Evolutionary conservation across 202 grass and related monocot genomes (phyloP).

Genomic region (Bolboschoenoplectus hybrid): DNA sequence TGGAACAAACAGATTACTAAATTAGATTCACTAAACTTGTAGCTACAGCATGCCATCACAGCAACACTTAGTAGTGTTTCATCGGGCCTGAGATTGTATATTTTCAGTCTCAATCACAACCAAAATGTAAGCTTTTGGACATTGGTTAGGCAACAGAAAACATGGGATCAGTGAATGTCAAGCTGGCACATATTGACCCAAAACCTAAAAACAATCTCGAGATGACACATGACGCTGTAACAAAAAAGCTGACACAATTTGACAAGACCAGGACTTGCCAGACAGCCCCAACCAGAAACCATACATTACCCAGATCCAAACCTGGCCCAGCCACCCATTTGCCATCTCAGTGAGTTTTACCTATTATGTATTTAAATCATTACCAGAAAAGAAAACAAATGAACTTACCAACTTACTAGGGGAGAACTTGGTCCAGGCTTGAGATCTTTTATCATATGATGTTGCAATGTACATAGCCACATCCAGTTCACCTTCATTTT

Average conservation of each 20-base stretch:
- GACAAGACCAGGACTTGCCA: background rate
- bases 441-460: constrained; percentile 90
- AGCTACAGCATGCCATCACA: background rate
- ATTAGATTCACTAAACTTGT: background rate
- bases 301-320: constrained; percentile 5
- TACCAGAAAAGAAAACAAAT: constrained; percentile 27
- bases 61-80: background rate
- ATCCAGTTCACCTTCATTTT: constrained; percentile 70
- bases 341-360: background rate
- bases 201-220: background rate
- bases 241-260: background rate
- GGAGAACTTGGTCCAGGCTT: constrained; percentile 88
- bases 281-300: background rate
- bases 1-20: background rate
- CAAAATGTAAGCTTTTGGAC: background rate
- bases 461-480: constrained; percentile 84
- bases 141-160: constrained; percentile 13
- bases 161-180: background rate
- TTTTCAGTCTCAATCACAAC: background rate
- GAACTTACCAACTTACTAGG: constrained; percentile 70
- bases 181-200: background rate
- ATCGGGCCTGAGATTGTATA: background rate
- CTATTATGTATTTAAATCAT: constrained; percentile 12
- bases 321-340: background rate
- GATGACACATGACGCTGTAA: background rate